phyloP scores from a whole-genome alignment of 2,329 filamentous ascomycete genomes.

The Paecilomyces variotii region DNA sequence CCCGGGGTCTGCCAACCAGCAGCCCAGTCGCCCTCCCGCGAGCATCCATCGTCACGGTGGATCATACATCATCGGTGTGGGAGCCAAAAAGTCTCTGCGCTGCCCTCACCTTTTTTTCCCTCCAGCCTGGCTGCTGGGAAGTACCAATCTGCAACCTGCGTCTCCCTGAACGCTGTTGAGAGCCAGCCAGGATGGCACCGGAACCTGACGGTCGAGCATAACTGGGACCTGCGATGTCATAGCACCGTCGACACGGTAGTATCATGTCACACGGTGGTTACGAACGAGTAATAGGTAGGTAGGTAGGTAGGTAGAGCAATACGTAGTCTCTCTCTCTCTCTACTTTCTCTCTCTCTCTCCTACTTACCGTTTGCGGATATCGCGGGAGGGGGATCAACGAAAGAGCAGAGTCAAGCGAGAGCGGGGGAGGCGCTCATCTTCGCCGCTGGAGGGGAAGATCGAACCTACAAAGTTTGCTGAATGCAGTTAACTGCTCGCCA shows the following conservation, averaged over 20 bases:
- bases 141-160: background rate
- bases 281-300: too few species aligned
- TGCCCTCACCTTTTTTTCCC: background rate
- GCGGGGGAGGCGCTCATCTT: background rate
- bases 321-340: too few species aligned
- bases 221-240: background rate
- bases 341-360: too few species aligned
- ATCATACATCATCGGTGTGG: constrained; percentile 1
- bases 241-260: too few species aligned
- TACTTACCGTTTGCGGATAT: background rate
- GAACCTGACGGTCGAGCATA: background rate
- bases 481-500: background rate
- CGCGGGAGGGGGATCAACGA: background rate
- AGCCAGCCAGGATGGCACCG: background rate
- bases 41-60: background rate
- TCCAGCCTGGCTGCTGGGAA: background rate
- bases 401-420: background rate
- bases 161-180: background rate
- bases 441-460: background rate
- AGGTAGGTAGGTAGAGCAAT: too few species aligned
- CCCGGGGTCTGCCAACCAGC: background rate
- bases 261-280: too few species aligned
- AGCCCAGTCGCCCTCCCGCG: background rate
- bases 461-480: background rate
- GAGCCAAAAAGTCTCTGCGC: background rate